Evolutionary conservation across 306 rosid genomes (phyloP).

Genomic region (Rubus parviflorus): DNA sequence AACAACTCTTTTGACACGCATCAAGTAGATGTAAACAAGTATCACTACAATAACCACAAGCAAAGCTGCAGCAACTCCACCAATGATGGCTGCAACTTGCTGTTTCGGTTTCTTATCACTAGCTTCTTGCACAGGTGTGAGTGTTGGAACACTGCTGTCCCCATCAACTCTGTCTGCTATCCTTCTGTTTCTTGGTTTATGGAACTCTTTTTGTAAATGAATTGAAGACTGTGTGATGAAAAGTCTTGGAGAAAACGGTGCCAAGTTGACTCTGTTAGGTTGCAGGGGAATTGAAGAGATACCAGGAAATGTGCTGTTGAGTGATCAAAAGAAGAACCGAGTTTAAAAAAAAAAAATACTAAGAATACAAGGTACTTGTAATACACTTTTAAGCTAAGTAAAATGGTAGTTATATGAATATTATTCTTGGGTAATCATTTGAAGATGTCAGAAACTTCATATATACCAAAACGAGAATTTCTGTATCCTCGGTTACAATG

Average conservation of each 20-base stretch:
- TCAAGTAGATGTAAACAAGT: slow-evolving; percentile 47
- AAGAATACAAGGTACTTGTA: neutral
- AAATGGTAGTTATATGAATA: neutral
- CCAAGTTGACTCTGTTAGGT: slow-evolving; percentile 15
- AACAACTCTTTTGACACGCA: slow-evolving; percentile 39
- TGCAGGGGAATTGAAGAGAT: slow-evolving; percentile 20
- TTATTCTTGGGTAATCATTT: neutral
- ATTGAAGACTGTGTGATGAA: slow-evolving; percentile 8
- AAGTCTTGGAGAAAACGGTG: slow-evolving; percentile 19
- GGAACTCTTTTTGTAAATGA: slow-evolving; percentile 20
- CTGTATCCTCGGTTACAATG: neutral
- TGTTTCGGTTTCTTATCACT: slow-evolving; percentile 34
- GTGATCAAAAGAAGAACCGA: neutral
- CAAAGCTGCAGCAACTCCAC: slow-evolving; percentile 45
- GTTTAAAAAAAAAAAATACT: neutral
- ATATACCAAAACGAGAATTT: neutral
- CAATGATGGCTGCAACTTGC: slow-evolving; percentile 43
- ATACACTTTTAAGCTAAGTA: neutral
- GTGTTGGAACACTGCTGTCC: slow-evolving; percentile 46
- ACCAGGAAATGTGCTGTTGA: slow-evolving; percentile 23
- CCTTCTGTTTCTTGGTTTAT: slow-evolving; percentile 35
- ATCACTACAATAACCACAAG: slow-evolving; percentile 36
- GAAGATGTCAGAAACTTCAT: neutral
- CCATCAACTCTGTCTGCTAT: slow-evolving; percentile 32
- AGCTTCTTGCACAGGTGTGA: slow-evolving; percentile 41